Evolutionary conservation across 306 rosid genomes (phyloP).

Genomic region (Neltuma alba): DNA sequence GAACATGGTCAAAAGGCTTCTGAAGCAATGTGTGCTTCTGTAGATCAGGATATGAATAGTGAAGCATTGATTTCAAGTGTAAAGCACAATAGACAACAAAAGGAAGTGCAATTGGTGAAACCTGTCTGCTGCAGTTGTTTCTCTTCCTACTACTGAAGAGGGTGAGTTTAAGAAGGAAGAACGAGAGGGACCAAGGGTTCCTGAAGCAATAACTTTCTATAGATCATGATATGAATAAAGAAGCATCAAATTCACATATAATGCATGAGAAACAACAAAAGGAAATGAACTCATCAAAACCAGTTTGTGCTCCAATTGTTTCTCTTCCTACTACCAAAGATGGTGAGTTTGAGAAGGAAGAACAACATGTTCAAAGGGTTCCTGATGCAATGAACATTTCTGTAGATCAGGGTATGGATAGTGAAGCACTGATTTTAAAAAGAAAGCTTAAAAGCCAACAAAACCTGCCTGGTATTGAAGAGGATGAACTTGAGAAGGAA

Average conservation of each 20-base stretch:
- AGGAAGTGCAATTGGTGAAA: background rate
- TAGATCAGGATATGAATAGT: conserved; percentile 32
- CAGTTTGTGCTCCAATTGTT: conserved; percentile 11
- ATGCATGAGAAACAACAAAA: background rate
- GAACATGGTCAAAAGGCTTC: conserved; percentile 31
- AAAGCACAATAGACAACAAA: background rate
- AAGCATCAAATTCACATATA: conserved; percentile 21
- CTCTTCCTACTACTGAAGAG: conserved; percentile 38
- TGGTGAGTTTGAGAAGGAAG: conserved; percentile 39
- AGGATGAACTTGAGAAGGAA: conserved; percentile 37
- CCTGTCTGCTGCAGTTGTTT: conserved; percentile 6
- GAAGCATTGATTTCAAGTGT: conserved; percentile 33
- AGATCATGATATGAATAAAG: conserved; percentile 32
- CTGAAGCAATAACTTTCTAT: conserved; percentile 30
- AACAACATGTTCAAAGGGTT: conserved; percentile 32
- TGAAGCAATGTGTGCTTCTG: conserved; percentile 26
- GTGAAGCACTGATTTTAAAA: conserved; percentile 27
- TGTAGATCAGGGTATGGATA: conserved; percentile 34
- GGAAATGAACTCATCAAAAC: background rate
- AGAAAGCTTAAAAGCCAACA: background rate
- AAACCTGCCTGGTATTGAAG: conserved; percentile 34
- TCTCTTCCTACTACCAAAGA: conserved; percentile 38
- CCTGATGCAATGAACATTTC: conserved; percentile 30
- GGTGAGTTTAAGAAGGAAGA: conserved; percentile 40
- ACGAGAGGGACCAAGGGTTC: conserved; percentile 27